Evolutionary conservation across 371 early-diverging fungal species (phyloP), one percentile per base, ranked within the genome.

Genomic region (Mortierella sp.): DNA sequence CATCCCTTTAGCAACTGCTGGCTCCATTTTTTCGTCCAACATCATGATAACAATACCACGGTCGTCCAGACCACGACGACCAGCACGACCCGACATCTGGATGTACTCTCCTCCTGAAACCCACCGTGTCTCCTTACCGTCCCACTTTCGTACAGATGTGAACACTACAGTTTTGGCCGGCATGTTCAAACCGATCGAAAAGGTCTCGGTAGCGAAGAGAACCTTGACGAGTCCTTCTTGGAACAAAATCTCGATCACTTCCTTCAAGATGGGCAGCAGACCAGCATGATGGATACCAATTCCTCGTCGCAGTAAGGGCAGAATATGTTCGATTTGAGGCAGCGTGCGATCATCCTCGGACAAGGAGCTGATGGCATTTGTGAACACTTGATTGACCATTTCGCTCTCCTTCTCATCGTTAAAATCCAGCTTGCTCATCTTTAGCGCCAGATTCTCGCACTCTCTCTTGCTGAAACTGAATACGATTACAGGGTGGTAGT

Each of bases 141-240:
- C 99, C 80, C 92, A 99, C 72, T 99, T 99, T 69, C 94, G 93
- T 13, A 98, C 95, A 57, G 91, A 87, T 0, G 99, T 98, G 74
- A 99, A 99, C 3, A 99, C 95, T 16, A 99, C 99, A 1, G 99
- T 98, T 78, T 97, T 97, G 56, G 99, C 99, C 42, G 99, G 99
- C 99, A 99, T 99, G 86, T 99, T 99, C 52, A 99, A 81, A 48
- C 99, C 99, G 79, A 99, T 99, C 7, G 99, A 98, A 85, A 99
- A 99, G 0, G 99, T 99, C 80, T 99, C 99, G 1, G 99, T 99
- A 39, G 99, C 99, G 91, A 99, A 99, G 39, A 99, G 84, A 16
- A 99, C 96, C 84, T 99, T 99, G 39, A 99, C 73, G 51, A 99
- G 82, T 41, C 96, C 96, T 84, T 99, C 99, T 80, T 98, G 99